Evolutionary conservation across 1,284 basidiomycete species (phyloP), one percentile per base, ranked within the genome.

Genomic region (Tylopilus sp.): DNA sequence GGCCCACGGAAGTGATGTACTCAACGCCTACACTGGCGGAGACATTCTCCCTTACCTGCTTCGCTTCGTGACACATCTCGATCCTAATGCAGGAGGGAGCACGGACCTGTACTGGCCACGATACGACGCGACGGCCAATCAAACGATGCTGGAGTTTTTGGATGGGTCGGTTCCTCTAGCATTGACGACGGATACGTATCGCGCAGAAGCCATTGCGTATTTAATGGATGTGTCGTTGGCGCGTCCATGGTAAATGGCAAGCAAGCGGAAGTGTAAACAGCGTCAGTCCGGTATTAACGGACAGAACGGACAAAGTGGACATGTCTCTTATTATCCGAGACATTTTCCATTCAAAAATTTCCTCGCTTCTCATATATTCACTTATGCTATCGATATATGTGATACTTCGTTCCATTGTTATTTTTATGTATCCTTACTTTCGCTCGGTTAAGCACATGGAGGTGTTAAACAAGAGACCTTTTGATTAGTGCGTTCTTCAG

Each of bases 121-220:
- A 47, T 75, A 80, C 44, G 89, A 87, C 63, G 78, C 57, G 8
- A 59, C 57, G 10, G 58, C 63, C 0, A 73, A 77, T 22, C 82
- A 82, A 10, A 78, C 81, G 52, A 72, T 87, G 53, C 67, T 89
- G 57, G 81, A 82, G 5, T 84, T 88, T 72, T 69, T 78, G 32
- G 86, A 88, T 65, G 83, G 81, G 0, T 47, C 79, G 12, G 65
- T 79, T 36, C 72, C 77, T 4, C 74, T 81, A 47, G 60, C 65
- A 2, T 74, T 86, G 54, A 77, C 78, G 0, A 69, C 77, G 19
- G 84, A 88, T 66, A 82, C 80, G 2, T 86, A 82, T 71, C 79
- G 86, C 61, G 68, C 76, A 62, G 79, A 79, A 4, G 79, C 79
- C 16, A 84, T 88, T 68, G 70, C 78, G 0, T 80, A 78, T 57